A percentile compares a stretch with the other conserved stretches of the same genome.
Evolutionary conservation across 2,329 filamentous ascomycete genomes (phyloP).

Genomic region (Ophiosphaerella narmari): DNA sequence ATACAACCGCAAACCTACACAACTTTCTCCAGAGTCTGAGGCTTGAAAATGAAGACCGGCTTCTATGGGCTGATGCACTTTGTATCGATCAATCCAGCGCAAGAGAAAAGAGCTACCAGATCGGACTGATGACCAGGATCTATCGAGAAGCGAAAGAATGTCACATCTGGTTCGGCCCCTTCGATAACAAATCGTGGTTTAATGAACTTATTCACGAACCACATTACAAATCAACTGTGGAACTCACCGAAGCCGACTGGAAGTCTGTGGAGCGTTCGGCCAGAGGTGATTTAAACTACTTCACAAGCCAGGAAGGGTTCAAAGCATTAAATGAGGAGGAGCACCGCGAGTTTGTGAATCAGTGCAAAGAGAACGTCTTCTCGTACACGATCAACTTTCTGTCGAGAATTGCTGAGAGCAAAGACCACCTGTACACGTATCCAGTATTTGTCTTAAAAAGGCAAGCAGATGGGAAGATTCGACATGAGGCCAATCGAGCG

Average conservation of each 20-base stretch:
- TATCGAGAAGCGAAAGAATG: conserved; percentile 3
- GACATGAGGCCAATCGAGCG: neutral
- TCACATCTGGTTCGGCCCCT: conserved; percentile 8
- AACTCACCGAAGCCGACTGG: neutral
- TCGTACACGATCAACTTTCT: neutral
- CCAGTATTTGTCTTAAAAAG: neutral
- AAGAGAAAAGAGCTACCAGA: conserved; percentile 4
- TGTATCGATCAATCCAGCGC: conserved; percentile 1
- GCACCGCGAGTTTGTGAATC: neutral
- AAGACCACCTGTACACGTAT: conserved; percentile 1
- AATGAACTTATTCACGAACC: neutral
- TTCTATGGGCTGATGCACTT: neutral
- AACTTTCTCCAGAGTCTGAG: neutral
- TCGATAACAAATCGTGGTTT: neutral
- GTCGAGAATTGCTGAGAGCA: neutral
- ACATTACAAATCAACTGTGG: neutral
- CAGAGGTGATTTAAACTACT: neutral
- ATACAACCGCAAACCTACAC: neutral
- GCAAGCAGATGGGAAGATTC: neutral
- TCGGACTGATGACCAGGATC: conserved; percentile 2
- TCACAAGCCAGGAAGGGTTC: neutral
- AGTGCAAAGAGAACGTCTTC: conserved; percentile 1
- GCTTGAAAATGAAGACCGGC: neutral
- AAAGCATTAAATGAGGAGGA: neutral
- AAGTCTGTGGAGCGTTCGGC: neutral